These are phyloP conservation scores for Corymbia maculata DNA, from an alignment of 345 rosid genomes.

Conservation along the genomic window DNA sequence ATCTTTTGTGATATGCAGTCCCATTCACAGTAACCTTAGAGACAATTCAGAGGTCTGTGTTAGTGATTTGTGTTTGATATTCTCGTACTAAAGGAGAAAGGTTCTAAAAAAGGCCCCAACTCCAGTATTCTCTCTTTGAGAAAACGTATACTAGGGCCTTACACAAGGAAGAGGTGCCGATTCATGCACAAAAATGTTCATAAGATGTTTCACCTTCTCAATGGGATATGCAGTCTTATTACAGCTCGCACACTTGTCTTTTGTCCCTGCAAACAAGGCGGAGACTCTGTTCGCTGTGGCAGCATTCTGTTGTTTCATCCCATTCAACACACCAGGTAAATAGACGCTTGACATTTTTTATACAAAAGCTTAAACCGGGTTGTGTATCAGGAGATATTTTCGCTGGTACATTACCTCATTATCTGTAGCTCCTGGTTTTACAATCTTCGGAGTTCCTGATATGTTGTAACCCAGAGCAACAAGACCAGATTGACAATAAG, in stretches of 20 bases:
- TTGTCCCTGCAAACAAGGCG: conserved; percentile 42
- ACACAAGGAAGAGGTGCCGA: neutral
- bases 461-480: neutral
- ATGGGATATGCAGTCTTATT: conserved; percentile 42
- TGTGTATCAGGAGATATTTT: neutral
- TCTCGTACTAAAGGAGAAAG: neutral
- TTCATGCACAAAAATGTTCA: neutral
- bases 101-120: neutral
- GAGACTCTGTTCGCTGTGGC: conserved; percentile 24
- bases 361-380: neutral
- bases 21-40: conserved; percentile 47
- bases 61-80: neutral
- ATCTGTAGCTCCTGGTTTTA: conserved; percentile 27
- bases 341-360: neutral
- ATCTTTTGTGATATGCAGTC: conserved; percentile 39
- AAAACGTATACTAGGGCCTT: neutral
- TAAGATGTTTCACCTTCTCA: conserved; percentile 32
- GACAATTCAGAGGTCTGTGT: neutral
- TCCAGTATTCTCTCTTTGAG: neutral
- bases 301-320: neutral
- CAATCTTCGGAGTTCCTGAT: conserved; percentile 51
- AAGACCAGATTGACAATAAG: neutral
- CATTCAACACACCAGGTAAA: neutral
- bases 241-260: conserved; percentile 45
- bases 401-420: conserved; percentile 24